Conservation (phyloP, 495 filamentous ascomycete genomes). For the Trichoderma virens region DNA sequence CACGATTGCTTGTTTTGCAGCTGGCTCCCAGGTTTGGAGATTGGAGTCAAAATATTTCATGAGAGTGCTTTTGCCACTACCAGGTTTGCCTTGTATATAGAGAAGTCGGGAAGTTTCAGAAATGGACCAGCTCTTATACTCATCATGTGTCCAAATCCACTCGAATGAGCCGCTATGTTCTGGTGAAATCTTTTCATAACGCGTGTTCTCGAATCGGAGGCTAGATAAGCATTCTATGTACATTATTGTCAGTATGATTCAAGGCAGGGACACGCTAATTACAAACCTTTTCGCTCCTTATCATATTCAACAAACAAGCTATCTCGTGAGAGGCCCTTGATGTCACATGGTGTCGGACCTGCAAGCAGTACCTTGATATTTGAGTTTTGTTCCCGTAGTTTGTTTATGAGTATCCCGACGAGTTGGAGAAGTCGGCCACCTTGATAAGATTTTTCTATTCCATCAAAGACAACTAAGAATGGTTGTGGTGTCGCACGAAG, state of each 20-base stretch:
- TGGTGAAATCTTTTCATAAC: not conserved
- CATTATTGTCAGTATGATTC: not conserved
- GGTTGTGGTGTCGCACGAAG: no score
- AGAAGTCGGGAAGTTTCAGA: not conserved
- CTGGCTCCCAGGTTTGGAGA: not conserved
- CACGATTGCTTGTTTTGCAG: not conserved
- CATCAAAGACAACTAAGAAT: not conserved
- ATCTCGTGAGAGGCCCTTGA: not conserved
- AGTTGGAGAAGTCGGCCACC: not conserved
- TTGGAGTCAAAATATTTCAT: not conserved
- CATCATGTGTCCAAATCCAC: not conserved
- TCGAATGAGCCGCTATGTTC: not conserved
- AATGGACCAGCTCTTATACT: not conserved
- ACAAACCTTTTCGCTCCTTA: not conserved
- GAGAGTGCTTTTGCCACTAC: not conserved
- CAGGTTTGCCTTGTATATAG: not conserved
- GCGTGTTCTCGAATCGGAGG: not conserved
- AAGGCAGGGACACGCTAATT: not conserved
- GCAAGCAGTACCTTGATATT: not conserved
- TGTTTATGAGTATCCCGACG: not conserved
- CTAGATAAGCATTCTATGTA: not conserved
- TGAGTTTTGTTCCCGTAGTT: not conserved
- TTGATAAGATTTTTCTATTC: not conserved
- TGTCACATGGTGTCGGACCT: not conserved
- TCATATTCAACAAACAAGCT: not conserved